Evolutionary conservation across 352 stramenopile species (phyloP), one percentile per base, ranked within the genome.

Genomic region (Globisporangium takayamanum): DNA sequence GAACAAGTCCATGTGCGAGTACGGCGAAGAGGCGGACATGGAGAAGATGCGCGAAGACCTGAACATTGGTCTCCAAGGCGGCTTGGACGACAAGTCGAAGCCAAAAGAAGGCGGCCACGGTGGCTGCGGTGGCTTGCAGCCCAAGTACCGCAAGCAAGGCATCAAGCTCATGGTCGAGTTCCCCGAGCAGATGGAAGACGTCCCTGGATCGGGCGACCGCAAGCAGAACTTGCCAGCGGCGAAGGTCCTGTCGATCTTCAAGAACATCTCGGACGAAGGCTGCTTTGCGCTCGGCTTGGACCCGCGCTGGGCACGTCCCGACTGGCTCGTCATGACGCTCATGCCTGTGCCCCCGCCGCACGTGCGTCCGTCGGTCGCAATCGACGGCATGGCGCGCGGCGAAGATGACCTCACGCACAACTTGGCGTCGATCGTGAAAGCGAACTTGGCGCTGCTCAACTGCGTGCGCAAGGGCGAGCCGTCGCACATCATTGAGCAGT

Each of bases 331-430:
- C n/a, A 89, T 99, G 59, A 98, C 96, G 56, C 88, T 99, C 18
- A 92, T 99, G 72, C 97, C 97, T 0, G 96, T 99, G 30, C 96
- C 97, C 18, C 97, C 97, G 22, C 90, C 97, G 33, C 97, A 99
- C 64, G 97, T 99, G 28, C 94, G 97, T 25, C 97, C 97, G 45
- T 97, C 87, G 22, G 96, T 99, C 10, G 90, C 89, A 41, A 89
- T 98, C 56, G 95, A 98, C 22, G 95, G 93, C 45, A 94, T 94
- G 70, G 80, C 87, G 33, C 88, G 89, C 42, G 97, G 91, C 59
- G 96, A 99, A 65, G 97, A 99, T 68, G 97, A 99, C 68, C 78
- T 99, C 39, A 99, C 97, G 25, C 95, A 99, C 71, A 97, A 98
- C 64, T 72, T 99, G 55, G 89, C 95, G 42, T 98, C 98, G 50